Evolutionary conservation across 1,284 basidiomycete genomes (phyloP), one percentile per base, ranked within the genome.

Genomic region (Apiotrichum montevideense): DNA sequence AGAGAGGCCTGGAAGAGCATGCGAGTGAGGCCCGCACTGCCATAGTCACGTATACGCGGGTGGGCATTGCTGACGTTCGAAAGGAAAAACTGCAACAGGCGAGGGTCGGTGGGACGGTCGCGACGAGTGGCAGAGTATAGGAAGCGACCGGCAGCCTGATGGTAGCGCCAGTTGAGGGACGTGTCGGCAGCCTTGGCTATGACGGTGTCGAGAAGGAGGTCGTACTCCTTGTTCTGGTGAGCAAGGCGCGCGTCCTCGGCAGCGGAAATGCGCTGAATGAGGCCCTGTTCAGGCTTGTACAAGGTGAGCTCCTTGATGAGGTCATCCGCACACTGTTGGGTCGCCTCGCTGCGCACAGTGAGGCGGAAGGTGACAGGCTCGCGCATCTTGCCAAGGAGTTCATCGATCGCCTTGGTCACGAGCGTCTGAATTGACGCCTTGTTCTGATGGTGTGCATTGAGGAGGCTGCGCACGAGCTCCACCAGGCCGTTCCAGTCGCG

Each of bases 371-470:
- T 69, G 5, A 59, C 58, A 0, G 74, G 73, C 55, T 76, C 72
- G 42, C 66, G 65, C 47, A 73, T 64, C 32, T 62, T 55, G 34
- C 61, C 60, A 14, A 76, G 66, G 6, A 72, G 65, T 58, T 95
- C 89, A 62, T 85, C 82, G 14, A 87, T 84, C 40, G 93, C 79
- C 47, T 79, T 85, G 49, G 80, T 80, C 42, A 95, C 85, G 8
- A 97, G 78, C 66, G 93, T 89, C 77, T 98, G 95, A 33, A 98
- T 84, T 0, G 91, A 94, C 21, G 93, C 88, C 82, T 97, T 97
- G 70, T 94, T 90, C 72, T 96, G 90, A 63, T 91, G 87, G 71
- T 96, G 92, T 52, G 88, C 90, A 55, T 85, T 82, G 6, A 97
- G 79, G 41, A 96, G 77, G n/a, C 84, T 79, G 54, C 85, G 73